phyloP scores from a whole-genome alignment of 768 basidiomycete genomes.

The Crassisporium funariophilum region DNA sequence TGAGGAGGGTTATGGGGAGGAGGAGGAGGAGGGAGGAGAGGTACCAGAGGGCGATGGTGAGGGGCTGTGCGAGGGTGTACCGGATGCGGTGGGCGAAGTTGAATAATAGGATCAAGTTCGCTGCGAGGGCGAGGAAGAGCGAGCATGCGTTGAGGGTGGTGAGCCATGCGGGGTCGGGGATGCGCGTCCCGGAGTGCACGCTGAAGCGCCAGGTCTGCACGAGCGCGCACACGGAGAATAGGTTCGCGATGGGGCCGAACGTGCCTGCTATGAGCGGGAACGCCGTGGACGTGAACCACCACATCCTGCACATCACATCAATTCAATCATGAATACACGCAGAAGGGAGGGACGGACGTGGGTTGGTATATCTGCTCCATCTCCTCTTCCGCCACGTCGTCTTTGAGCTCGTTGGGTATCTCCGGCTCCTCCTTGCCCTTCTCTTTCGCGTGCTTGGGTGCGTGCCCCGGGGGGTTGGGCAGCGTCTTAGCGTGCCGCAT shows the following conservation, averaged over 20 bases:
- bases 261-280: constrained; percentile 45
- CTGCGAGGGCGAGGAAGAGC: constrained; percentile 33
- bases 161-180: constrained; percentile 38
- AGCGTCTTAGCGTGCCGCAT: no score
- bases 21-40: constrained; percentile 36
- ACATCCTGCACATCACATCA: no score
- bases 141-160: constrained; percentile 33
- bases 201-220: constrained; percentile 37
- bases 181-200: constrained; percentile 13
- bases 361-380: no score
- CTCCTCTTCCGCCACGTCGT: no score
- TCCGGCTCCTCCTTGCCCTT: no score
- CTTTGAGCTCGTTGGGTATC: no score
- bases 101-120: constrained; percentile 37
- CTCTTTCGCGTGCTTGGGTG: no score
- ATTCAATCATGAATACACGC: no score
- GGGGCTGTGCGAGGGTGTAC: constrained; percentile 36
- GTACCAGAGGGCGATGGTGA: constrained; percentile 43
- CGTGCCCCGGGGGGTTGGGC: no score
- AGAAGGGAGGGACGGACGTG: no score
- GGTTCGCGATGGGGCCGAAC: constrained; percentile 41
- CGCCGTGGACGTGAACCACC: constrained; percentile 43
- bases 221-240: constrained; percentile 40
- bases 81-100: constrained; percentile 40
- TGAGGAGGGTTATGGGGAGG: constrained; percentile 34